These are phyloP conservation scores for Globisporangium carolinianum DNA, from an alignment of 352 stramenopile species.

Conservation along the genomic window DNA sequence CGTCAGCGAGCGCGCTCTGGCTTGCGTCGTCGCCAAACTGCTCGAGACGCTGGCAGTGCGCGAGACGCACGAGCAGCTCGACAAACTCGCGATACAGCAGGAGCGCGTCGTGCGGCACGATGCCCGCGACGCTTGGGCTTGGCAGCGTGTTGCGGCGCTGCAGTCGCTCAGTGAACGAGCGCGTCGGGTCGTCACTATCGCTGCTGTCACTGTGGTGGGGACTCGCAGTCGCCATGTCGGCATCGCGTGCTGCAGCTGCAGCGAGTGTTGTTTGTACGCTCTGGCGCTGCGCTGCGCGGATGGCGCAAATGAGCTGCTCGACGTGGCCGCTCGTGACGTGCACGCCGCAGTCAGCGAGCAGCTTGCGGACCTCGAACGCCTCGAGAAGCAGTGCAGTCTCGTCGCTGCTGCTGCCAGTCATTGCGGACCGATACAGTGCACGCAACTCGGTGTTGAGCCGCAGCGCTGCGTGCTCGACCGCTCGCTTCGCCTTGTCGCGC, in stretches of 20 bases:
- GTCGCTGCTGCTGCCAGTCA: constrained; percentile 6
- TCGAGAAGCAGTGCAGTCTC: constrained; percentile 33
- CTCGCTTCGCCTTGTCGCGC: constrained; percentile 36
- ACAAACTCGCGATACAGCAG: constrained; percentile 59
- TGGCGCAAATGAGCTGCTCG: constrained; percentile 23
- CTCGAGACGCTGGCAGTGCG: constrained; percentile 19
- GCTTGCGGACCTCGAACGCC: constrained; percentile 38
- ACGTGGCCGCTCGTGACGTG: constrained; percentile 32
- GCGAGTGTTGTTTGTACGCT: constrained; percentile 9
- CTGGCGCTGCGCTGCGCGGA: constrained; percentile 31
- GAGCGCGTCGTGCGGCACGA: constrained; percentile 31
- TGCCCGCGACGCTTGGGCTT: constrained; percentile 10
- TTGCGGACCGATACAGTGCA: constrained; percentile 37
- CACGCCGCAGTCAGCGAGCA: constrained; percentile 39
- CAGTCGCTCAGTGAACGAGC: constrained; percentile 10
- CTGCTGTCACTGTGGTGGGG: neutral
- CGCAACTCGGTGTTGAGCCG: constrained; percentile 61
- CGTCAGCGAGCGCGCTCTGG: constrained; percentile 20
- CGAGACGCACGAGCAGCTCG: constrained; percentile 55
- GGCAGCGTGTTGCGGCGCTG: constrained; percentile 15
- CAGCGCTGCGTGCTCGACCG: constrained; percentile 42
- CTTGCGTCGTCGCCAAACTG: constrained; percentile 6
- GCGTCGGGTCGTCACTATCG: neutral
- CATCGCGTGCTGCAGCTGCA: neutral
- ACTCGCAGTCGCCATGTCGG: neutral